Percentiles rank a stretch among this genome's conserved stretches.
phyloP scores from a whole-genome alignment of 2,329 filamentous ascomycete species.

The Daldinia sp. region DNA sequence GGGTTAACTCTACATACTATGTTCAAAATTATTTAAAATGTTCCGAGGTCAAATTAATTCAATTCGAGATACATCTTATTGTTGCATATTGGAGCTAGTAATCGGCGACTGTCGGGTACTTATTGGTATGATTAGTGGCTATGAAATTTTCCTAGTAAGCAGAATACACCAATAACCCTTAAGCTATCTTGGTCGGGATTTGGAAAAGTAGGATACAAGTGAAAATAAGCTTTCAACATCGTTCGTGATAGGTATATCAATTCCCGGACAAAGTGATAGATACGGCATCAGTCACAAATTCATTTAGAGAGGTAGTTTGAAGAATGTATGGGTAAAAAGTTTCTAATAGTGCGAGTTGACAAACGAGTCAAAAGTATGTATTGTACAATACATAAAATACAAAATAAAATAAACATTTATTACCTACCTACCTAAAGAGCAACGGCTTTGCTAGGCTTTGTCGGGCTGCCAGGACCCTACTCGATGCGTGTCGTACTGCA shows the following conservation, averaged over 20 bases:
- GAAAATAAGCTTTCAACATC: conserved; percentile 28
- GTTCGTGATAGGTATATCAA: conserved; percentile 23
- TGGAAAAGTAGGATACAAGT: conserved; percentile 24
- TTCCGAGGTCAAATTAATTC: conserved; percentile 1
- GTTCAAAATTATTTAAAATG: background rate
- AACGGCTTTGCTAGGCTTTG: background rate
- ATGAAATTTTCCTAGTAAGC: conserved; percentile 29
- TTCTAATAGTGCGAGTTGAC: conserved; percentile 27
- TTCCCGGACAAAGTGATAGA: conserved; percentile 23
- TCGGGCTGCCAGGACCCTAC: background rate
- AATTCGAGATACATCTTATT: conserved; percentile 21
- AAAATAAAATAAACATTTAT: no score
- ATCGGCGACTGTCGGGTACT: conserved; percentile 28
- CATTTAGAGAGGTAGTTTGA: conserved; percentile 1
- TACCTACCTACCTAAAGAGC: background rate
- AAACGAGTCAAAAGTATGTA: background rate
- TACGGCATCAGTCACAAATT: conserved; percentile 22
- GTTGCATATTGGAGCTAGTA: conserved; percentile 32
- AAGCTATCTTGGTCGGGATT: conserved; percentile 24
- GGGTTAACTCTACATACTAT: no score
- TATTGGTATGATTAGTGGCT: conserved; percentile 12
- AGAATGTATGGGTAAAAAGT: conserved; percentile 21
- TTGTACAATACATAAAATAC: conserved; percentile 1
- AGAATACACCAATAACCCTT: conserved; percentile 1
- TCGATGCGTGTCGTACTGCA: conserved; percentile 30